Base-by-base conservation (phyloP, 2,329 filamentous ascomycete genomes). In the Hypoxylon sp. region DNA sequence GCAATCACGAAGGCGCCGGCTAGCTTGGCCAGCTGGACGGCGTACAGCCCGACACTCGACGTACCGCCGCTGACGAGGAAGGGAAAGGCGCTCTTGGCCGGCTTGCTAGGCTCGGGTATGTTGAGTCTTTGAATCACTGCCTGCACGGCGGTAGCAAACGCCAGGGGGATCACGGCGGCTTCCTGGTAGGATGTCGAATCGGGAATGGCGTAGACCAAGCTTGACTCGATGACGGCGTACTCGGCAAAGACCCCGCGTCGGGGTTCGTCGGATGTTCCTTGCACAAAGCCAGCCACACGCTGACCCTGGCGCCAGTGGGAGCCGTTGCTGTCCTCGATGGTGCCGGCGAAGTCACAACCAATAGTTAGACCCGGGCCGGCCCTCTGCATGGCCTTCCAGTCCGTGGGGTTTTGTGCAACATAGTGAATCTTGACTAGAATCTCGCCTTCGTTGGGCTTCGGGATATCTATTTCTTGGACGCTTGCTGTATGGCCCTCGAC, bases 121-220 rank as follows among this genome's bases (percentile, higher is more conserved):
- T 57, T 52, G 3, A 70, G 54, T 9, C 68, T 60, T 48, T 61
- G 62, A 58, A 68, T 63, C 41, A 70, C 43, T 13, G 65, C 67
- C 55, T 69, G 68, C 31, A 60, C 76, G 69, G 68, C 81, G 71
- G 51, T 82, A 61, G 47, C 78, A 71, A 56, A 80, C 63, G 57
- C 73, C 68, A 73, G 56, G 11, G 63, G 61, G 12, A 67, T 19
- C 17, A 59, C 64, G 12, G 64, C 63, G 2, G 64, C 67, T 16
- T 67, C 62, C 45, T 61, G 55, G 42, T 62, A 57, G 7, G 63
- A 62, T n/a, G 67, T 37, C 1, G 35, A 29, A 37, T 68, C 66
- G 2, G 67, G 67, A 31, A 70, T 60, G 2, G 58, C 29, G 44
- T 56, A 70, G 23, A 69, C 66, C 8, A 68, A 51, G 16, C 61